Evolutionary conservation across 2,329 filamentous ascomycete genomes (phyloP).

Genomic region (Epicoccum sorghinum): DNA sequence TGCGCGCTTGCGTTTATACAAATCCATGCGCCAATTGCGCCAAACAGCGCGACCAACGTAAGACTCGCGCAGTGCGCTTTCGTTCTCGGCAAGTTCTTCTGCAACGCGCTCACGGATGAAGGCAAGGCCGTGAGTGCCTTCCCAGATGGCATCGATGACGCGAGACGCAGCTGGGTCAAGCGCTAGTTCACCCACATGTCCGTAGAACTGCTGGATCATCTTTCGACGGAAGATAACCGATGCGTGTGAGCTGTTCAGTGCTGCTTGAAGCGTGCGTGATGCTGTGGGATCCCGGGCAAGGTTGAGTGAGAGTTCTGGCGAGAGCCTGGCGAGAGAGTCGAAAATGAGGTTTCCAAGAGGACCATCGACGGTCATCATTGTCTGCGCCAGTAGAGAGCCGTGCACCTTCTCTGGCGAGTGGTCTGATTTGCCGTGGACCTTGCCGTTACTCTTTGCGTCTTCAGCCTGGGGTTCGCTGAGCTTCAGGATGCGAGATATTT

Average conservation of each 20-base stretch:
- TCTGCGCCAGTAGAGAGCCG: constrained; percentile 79
- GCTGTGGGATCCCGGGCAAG: constrained; percentile 68
- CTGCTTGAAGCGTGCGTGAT: constrained; percentile 69
- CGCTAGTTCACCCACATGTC: constrained; percentile 65
- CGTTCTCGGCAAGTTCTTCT: constrained; percentile 65
- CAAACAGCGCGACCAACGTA: constrained; percentile 71
- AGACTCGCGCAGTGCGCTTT: constrained; percentile 67
- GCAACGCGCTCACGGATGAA: constrained; percentile 73
- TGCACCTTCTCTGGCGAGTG: constrained; percentile 68
- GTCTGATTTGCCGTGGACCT: constrained; percentile 36
- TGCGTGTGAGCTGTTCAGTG: constrained; percentile 61
- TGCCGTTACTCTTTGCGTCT: constrained; percentile 29
- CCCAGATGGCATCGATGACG: constrained; percentile 71
- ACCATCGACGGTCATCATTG: constrained; percentile 78
- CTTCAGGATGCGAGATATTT: constrained; percentile 65
- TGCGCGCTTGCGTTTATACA: constrained; percentile 66
- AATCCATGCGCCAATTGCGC: constrained; percentile 76
- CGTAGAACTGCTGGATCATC: constrained; percentile 67
- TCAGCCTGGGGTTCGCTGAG: constrained; percentile 57
- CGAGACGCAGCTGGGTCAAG: constrained; percentile 68
- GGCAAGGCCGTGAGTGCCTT: constrained; percentile 66
- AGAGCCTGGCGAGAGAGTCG: constrained; percentile 58
- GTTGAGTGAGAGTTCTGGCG: constrained; percentile 59
- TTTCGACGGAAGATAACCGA: constrained; percentile 65
- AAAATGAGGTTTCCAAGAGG: constrained; percentile 73